Evolutionary conservation across 1,284 basidiomycete species (phyloP).

Genomic region (Ceratobasidium sp.): DNA sequence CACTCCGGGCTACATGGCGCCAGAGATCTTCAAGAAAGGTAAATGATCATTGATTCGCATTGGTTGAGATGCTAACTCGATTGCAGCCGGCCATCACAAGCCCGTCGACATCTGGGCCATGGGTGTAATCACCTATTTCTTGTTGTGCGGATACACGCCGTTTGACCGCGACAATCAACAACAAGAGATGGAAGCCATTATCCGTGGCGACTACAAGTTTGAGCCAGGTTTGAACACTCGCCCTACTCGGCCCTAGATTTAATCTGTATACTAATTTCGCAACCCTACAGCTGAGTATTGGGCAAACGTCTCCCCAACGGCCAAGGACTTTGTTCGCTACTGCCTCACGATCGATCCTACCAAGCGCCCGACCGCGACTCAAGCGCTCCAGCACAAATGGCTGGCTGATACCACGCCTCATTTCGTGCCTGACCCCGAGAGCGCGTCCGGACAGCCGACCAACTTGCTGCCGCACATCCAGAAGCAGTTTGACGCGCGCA

Average conservation of each 20-base stretch:
- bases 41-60: slow-evolving; percentile 52
- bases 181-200: slow-evolving; percentile 93
- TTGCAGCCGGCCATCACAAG: slow-evolving; percentile 88
- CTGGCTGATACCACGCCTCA: slow-evolving; percentile 74
- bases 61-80: slow-evolving; percentile 43
- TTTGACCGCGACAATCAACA: slow-evolving; percentile 92
- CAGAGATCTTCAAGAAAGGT: slow-evolving; percentile 98
- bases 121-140: slow-evolving; percentile 96
- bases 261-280: slow-evolving; percentile 33
- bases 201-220: slow-evolving; percentile 91
- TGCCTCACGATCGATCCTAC: slow-evolving; percentile 88
- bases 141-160: slow-evolving; percentile 94
- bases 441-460: slow-evolving; percentile 71
- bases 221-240: slow-evolving; percentile 68
- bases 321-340: slow-evolving; percentile 81
- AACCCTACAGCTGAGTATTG: slow-evolving; percentile 76
- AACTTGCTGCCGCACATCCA: slow-evolving; percentile 90
- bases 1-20: slow-evolving; percentile 96
- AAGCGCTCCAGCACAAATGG: slow-evolving; percentile 85
- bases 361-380: slow-evolving; percentile 78
- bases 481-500: slow-evolving; percentile 88
- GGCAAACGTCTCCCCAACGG: slow-evolving; percentile 83
- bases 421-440: slow-evolving; percentile 74
- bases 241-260: neutral
- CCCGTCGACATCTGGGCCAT: slow-evolving; percentile 98